Evolutionary conservation across 352 stramenopile genomes (phyloP), one percentile per base, ranked within the genome.

Genomic region (Phytophthora nicotianae): DNA sequence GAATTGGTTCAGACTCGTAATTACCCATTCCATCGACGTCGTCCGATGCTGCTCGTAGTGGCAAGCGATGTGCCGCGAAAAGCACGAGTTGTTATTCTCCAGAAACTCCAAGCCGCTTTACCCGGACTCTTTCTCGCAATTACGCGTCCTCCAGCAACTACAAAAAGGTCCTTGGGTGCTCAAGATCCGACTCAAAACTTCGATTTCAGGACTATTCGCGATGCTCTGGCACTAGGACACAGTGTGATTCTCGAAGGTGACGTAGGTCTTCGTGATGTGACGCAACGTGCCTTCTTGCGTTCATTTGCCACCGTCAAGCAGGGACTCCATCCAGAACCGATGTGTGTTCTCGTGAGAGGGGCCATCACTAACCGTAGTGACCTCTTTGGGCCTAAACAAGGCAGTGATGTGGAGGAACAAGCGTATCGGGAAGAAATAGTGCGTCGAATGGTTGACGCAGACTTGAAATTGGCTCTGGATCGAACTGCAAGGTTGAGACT

Each of bases 191-290:
- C 4, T 24, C 26, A 53, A 27, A 19, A 19, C 27, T 81, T 82
- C 32, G 53, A 85, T 42, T 63, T 88, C 26, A 56, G 46, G 5
- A 50, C 69, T 6, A 70, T 90, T 27, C 61, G 65, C 8, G 29
- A 63, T 7, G 68, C 83, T 1, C 58, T 93, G 17, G 53, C 55
- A 1, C 49, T 84, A 4, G 86, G 84, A 10, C 74, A 88, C 48
- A 74, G 68, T 26, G 81, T 93, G n/a, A 75, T 93, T 11, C 58
- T 95, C 5, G 84, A 93, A 68, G 80, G 70, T n/a, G 80, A 90
- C 45, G 54, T 95, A n/a, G 86, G 86, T 6, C 64, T 93, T 51
- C 83, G 70, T 1, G 83, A 91, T 20, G 71, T 81, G 0, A 62
- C 71, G 11, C 84, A 86, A 40, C 75, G 81, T 5, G 56, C 65